Conservation (phyloP, 2,329 filamentous ascomycete species). For the Pseudohalonectria lignicola region DNA sequence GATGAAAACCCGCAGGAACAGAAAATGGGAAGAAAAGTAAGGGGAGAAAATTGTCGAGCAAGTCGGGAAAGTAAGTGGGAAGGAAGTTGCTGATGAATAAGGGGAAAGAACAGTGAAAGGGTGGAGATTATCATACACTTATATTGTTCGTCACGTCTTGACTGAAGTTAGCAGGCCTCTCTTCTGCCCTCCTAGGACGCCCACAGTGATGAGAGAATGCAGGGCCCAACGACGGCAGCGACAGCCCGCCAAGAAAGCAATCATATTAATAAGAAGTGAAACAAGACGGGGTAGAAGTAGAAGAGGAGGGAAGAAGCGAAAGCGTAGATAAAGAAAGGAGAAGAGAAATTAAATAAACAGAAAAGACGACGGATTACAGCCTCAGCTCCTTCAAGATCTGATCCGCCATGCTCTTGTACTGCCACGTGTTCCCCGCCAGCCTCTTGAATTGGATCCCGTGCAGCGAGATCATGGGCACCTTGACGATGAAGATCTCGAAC, state of each 20-base stretch:
- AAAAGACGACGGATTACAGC: conserved; percentile 36
- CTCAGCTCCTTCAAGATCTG: conserved; percentile 81
- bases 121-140: too few relatives aligned
- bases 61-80: too few relatives aligned
- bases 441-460: conserved; percentile 99
- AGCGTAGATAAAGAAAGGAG: background rate
- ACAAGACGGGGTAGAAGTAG: background rate
- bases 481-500: conserved; percentile 96
- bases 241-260: background rate
- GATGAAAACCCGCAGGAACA: background rate
- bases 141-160: too few relatives aligned
- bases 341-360: background rate
- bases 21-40: background rate
- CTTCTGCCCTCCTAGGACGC: too few relatives aligned
- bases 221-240: too few relatives aligned
- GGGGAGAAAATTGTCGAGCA: background rate
- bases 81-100: too few relatives aligned
- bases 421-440: conserved; percentile 90
- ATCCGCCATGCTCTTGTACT: conserved; percentile 97
- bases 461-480: conserved; percentile 82
- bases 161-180: too few relatives aligned
- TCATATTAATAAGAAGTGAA: background rate
- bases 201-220: too few relatives aligned
- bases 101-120: too few relatives aligned
- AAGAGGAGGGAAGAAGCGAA: background rate